phyloP scores from a whole-genome alignment of 306 rosid genomes.

The Gastrolobium bilobum region DNA sequence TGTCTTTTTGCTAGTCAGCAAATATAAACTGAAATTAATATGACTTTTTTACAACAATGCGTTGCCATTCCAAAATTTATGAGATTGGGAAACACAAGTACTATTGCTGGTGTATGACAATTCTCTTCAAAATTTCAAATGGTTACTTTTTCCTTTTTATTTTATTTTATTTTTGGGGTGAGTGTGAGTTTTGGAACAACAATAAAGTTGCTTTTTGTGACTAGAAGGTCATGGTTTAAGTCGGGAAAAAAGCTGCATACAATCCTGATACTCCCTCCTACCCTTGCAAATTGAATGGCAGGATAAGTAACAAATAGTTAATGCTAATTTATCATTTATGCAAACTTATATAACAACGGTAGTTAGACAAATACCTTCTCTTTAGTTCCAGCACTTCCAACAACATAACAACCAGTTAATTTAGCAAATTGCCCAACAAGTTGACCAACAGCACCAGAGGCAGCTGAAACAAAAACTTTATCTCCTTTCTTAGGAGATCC shows the following conservation, averaged over 20 bases:
- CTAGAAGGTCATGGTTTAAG: too few species aligned
- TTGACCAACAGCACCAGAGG: slow-evolving; percentile 57
- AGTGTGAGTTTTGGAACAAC: too few species aligned
- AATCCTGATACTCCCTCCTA: too few species aligned
- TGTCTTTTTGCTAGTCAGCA: background rate
- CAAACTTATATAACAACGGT: background rate
- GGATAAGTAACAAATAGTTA: background rate
- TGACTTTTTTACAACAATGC: background rate
- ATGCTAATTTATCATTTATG: background rate
- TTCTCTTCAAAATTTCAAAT: too few species aligned
- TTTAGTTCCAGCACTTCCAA: slow-evolving; percentile 65
- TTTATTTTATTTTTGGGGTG: too few species aligned
- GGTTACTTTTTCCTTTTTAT: too few species aligned
- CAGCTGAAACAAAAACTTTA: slow-evolving; percentile 52
- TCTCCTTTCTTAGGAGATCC: slow-evolving; percentile 56
- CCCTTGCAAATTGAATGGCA: background rate
- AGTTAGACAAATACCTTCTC: slow-evolving; percentile 48
- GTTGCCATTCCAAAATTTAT: background rate
- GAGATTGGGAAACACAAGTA: too few species aligned
- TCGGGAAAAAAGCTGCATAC: too few species aligned
- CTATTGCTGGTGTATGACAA: too few species aligned
- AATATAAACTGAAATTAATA: background rate
- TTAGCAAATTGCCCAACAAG: slow-evolving; percentile 55
- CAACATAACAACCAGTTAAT: slow-evolving; percentile 46
- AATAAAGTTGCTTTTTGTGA: too few species aligned